Evolutionary conservation across 2,329 filamentous ascomycete species (phyloP).

Genomic region (Botryotinia convoluta): DNA sequence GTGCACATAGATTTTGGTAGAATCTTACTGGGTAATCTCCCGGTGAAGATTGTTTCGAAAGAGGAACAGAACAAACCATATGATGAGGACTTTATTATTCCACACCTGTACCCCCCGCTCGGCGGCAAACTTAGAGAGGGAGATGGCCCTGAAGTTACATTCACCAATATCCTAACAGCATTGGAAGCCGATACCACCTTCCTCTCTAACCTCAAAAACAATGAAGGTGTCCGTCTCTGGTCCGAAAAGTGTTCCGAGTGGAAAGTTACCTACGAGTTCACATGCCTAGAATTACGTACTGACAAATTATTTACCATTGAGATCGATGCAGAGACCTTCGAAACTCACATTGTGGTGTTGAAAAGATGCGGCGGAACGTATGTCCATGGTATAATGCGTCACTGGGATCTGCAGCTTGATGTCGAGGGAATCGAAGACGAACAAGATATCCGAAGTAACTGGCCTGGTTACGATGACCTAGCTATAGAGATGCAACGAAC

Average conservation of each 20-base stretch:
- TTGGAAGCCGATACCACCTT: slow-evolving; percentile 30
- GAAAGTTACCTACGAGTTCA: slow-evolving; percentile 33
- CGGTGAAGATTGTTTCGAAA: slow-evolving; percentile 21
- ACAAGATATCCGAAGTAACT: slow-evolving; percentile 19
- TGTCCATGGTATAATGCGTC: slow-evolving; percentile 35
- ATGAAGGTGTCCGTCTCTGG: slow-evolving; percentile 31
- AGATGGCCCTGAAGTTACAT: slow-evolving; percentile 20
- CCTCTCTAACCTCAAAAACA: slow-evolving; percentile 30
- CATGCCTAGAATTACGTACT: slow-evolving; percentile 26
- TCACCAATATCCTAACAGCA: slow-evolving; percentile 35
- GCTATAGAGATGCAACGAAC: slow-evolving; percentile 25
- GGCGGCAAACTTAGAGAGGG: neutral
- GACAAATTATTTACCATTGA: slow-evolving; percentile 30
- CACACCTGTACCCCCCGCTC: slow-evolving; percentile 12
- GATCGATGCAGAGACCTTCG: slow-evolving; percentile 36
- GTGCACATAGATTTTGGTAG: slow-evolving; percentile 36
- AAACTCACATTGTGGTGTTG: slow-evolving; percentile 22
- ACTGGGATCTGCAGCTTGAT: slow-evolving; percentile 36
- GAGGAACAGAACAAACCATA: slow-evolving; percentile 6
- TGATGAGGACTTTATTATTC: neutral
- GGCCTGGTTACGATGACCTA: slow-evolving; percentile 24
- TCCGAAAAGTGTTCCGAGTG: slow-evolving; percentile 21
- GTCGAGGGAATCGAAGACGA: slow-evolving; percentile 25
- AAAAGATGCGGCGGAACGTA: slow-evolving; percentile 29
- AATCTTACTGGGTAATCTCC: slow-evolving; percentile 28